These are phyloP conservation scores for Starmerella scarabaei DNA, from an alignment of 805 yeast species.

Conservation along the genomic window DNA sequence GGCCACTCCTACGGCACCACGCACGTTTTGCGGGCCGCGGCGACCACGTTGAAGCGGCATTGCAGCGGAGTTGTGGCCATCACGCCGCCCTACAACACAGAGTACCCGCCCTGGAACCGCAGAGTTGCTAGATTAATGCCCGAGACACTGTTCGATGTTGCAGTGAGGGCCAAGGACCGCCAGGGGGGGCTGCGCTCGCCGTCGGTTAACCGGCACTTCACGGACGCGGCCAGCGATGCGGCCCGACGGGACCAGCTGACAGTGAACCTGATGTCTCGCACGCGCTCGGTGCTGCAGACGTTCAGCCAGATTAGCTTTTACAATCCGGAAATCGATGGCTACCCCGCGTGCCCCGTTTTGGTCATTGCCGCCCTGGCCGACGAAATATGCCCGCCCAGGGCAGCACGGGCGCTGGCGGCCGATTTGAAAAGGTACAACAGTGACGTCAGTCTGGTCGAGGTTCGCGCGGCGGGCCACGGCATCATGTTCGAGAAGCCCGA, in stretches of 20 bases:
- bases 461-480: constrained; percentile 49
- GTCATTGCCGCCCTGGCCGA: constrained; percentile 50
- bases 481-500: constrained; percentile 52
- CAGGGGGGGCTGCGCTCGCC: constrained; percentile 46
- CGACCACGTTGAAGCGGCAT: constrained; percentile 10
- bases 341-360: constrained; percentile 35
- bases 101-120: background rate
- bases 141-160: constrained; percentile 33
- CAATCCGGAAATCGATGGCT: constrained; percentile 33
- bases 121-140: constrained; percentile 4
- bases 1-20: constrained; percentile 72
- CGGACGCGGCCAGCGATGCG: constrained; percentile 26
- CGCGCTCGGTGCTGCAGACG: constrained; percentile 42
- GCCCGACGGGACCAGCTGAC: constrained; percentile 47
- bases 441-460: constrained; percentile 1
- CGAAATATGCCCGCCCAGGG: constrained; percentile 37
- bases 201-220: constrained; percentile 48
- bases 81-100: constrained; percentile 25
- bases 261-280: constrained; percentile 55
- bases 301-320: constrained; percentile 38
- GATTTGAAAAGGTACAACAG: background rate
- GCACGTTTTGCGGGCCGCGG: constrained; percentile 27
- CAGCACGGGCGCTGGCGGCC: constrained; percentile 22
- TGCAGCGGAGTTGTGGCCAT: constrained; percentile 27
- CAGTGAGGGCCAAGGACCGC: constrained; percentile 47